A percentile compares a stretch with the other conserved stretches of the same genome.
Conservation (phyloP, 176 grass and related monocot genomes). For the Carex myosuroides region DNA sequence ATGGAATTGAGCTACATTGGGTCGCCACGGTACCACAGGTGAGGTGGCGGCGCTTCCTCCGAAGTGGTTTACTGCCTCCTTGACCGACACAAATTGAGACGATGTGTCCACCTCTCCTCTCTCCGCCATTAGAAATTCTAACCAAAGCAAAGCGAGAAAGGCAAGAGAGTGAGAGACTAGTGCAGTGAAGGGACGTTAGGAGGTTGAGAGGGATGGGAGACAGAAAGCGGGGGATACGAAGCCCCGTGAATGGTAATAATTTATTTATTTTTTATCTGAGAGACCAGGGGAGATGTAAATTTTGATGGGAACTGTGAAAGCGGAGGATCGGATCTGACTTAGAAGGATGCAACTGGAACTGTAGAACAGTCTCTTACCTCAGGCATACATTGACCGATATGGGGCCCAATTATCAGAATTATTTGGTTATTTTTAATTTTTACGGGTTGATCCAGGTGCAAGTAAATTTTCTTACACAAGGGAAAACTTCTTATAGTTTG, state of each 20-base stretch:
- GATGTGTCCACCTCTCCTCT: conserved; percentile 83
- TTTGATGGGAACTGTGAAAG: conserved; percentile 22
- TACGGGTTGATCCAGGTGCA: neutral
- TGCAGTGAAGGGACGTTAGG: neutral
- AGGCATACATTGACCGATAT: too few species aligned
- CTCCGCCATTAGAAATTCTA: conserved; percentile 26
- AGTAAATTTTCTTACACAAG: neutral
- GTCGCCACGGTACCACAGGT: conserved; percentile 26
- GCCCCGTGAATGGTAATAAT: neutral
- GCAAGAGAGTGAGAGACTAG: neutral
- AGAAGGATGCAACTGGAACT: neutral
- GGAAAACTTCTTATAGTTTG: neutral
- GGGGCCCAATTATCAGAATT: neutral
- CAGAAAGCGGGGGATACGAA: neutral
- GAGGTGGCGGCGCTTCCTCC: conserved; percentile 35
- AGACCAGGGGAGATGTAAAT: neutral
- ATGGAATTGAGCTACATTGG: conserved; percentile 27
- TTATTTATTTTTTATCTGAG: neutral
- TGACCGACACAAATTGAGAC: conserved; percentile 72
- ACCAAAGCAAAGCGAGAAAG: neutral
- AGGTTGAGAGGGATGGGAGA: neutral
- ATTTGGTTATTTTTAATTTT: neutral
- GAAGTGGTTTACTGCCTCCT: conserved; percentile 63
- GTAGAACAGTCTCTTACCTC: too few species aligned
- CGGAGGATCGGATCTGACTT: neutral